These are phyloP conservation scores for Colletotrichum tabaci DNA, from an alignment of 2,329 filamentous ascomycete genomes.

Conservation along the genomic window DNA sequence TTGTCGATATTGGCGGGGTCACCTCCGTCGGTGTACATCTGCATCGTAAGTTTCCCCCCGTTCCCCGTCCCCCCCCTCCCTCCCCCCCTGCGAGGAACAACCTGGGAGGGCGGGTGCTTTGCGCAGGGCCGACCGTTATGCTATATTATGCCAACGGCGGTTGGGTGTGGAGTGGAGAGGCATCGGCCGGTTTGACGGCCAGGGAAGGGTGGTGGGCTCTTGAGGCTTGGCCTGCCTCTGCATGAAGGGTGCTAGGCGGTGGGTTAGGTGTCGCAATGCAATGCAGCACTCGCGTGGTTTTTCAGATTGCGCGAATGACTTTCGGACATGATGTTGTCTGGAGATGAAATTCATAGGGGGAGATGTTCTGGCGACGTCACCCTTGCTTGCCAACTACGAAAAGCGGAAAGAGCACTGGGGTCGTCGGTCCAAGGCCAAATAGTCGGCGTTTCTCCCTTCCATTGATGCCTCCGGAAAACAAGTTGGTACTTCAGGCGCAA, in stretches of 20 bases:
- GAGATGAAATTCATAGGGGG: too few relatives aligned
- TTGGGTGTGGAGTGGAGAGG: not conserved
- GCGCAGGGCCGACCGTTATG: not conserved
- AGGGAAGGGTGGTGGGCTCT: not conserved
- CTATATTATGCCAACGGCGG: not conserved
- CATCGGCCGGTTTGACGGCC: not conserved
- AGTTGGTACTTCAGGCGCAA: too few relatives aligned
- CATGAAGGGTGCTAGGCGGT: not conserved
- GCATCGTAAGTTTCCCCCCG: not conserved
- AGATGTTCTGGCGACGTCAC: not conserved
- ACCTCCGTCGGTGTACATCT: conserved; percentile 14
- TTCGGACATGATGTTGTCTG: not conserved
- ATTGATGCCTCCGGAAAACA: too few relatives aligned
- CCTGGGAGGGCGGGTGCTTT: conserved; percentile 5
- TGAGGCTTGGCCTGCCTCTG: not conserved
- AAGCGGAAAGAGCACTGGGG: not conserved
- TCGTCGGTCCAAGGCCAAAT: not conserved
- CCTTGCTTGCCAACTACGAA: not conserved
- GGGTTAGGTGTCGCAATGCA: not conserved
- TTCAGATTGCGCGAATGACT: not conserved
- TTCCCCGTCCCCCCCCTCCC: not conserved
- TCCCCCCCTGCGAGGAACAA: not conserved
- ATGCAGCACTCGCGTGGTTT: not conserved
- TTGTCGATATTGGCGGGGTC: conserved; percentile 9
- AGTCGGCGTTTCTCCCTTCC: not conserved